Conservation (phyloP, 1,284 basidiomycete species). For the Papiliotrema fonsecae region DNA sequence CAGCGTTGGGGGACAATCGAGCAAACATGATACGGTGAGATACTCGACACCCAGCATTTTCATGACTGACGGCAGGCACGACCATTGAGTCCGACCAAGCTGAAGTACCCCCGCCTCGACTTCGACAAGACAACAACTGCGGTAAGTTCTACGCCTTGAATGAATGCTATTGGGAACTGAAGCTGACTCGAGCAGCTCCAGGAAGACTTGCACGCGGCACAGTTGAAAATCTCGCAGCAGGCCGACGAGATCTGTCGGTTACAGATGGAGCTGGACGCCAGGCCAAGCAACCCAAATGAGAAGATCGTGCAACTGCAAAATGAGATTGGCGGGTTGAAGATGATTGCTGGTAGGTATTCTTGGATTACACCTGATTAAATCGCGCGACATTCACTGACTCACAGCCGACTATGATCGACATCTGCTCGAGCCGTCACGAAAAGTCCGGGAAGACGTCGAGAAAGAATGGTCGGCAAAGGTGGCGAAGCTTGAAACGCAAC, state of each 20-base stretch:
- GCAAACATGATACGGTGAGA: no score
- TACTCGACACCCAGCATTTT: no score
- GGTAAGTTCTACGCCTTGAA: conserved; percentile 47
- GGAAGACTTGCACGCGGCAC: conserved; percentile 73
- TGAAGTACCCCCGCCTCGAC: conserved; percentile 53
- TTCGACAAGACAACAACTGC: conserved; percentile 79
- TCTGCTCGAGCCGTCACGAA: conserved; percentile 64
- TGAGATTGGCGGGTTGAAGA: conserved; percentile 38
- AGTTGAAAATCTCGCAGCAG: conserved; percentile 68
- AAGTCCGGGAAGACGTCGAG: conserved; percentile 74
- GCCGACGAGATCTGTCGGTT: conserved; percentile 64
- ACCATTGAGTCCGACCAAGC: conserved; percentile 70
- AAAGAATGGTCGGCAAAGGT: conserved; percentile 65
- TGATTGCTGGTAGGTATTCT: conserved; percentile 44
- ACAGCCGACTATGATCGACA: conserved; percentile 46
- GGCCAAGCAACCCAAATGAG: conserved; percentile 36
- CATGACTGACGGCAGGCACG: conserved; percentile 51
- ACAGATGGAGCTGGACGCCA: conserved; percentile 40
- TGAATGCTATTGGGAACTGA: background rate
- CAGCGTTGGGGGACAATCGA: conserved; percentile 66
- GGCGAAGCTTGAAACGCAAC: conserved; percentile 56
- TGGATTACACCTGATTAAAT: background rate
- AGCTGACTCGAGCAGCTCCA: conserved; percentile 61
- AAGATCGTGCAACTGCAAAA: conserved; percentile 42
- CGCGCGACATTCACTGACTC: background rate